Percentiles rank a stretch among this genome's conserved stretches.
phyloP scores from a whole-genome alignment of 177 flowering plant species.

The Tripterygium wilfordii region DNA sequence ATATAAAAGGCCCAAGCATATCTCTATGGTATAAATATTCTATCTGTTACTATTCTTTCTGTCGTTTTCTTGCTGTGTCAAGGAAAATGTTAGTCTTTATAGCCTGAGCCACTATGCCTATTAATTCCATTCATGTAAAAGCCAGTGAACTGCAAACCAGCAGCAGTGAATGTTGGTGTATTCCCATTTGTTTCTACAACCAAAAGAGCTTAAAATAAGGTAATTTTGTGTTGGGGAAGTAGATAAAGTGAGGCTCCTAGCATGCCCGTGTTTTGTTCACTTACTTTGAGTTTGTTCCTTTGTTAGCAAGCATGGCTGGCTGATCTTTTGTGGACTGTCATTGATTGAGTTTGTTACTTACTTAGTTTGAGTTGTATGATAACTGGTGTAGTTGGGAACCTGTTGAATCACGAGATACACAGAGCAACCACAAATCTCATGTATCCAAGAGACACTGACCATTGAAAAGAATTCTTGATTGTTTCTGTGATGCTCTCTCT shows the following conservation, averaged over 20 bases:
- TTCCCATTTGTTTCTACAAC: conserved; percentile 11
- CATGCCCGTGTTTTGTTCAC: background rate
- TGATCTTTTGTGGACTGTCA: too few relatives aligned
- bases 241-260: background rate
- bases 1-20: too few relatives aligned
- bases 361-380: conserved; percentile 3
- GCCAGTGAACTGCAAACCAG: conserved; percentile 47
- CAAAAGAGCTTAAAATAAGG: conserved; percentile 1
- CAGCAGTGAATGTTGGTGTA: conserved; percentile 25
- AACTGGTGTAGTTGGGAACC: conserved; percentile 12
- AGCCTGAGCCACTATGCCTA: conserved; percentile 12
- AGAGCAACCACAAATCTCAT: conserved; percentile 19
- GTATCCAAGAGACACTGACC: background rate
- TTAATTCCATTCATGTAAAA: conserved; percentile 48
- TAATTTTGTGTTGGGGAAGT: background rate
- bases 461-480: too few relatives aligned
- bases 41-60: background rate
- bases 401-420: conserved; percentile 43
- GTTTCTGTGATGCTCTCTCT: too few relatives aligned
- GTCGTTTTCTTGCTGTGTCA: background rate
- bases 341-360: conserved; percentile 10
- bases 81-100: background rate
- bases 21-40: background rate
- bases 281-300: conserved; percentile 5
- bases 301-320: too few relatives aligned